Conservation (phyloP, 2,329 filamentous ascomycete species). For the Phyllachora maydis region DNA sequence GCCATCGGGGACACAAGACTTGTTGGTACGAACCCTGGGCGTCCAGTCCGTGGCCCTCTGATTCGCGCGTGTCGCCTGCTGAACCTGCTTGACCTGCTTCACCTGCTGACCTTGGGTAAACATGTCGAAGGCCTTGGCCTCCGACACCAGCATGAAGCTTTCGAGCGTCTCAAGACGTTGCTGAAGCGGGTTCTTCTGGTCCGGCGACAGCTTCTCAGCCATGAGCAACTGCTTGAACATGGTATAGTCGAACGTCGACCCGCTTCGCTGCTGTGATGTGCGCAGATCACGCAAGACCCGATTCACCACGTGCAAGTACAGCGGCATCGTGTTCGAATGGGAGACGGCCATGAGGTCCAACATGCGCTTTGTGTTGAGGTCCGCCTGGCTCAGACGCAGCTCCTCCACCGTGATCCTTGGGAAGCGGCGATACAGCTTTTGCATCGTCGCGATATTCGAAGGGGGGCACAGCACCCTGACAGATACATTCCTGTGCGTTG, state of each 20-base stretch:
- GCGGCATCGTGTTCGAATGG: slow-evolving; percentile 17
- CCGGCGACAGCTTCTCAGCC: slow-evolving; percentile 18
- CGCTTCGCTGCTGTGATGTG: slow-evolving; percentile 16
- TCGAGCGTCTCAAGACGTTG: slow-evolving; percentile 42
- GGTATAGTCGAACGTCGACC: slow-evolving; percentile 23
- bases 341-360: slow-evolving; percentile 36
- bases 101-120: slow-evolving; percentile 1
- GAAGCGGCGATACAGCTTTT: slow-evolving; percentile 19
- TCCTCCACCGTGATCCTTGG: slow-evolving; percentile 23
- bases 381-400: slow-evolving; percentile 24
- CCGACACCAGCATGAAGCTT: slow-evolving; percentile 29
- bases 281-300: slow-evolving; percentile 36
- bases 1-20: not conserved
- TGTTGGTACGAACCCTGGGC: slow-evolving; percentile 6
- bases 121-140: slow-evolving; percentile 6
- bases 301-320: slow-evolving; percentile 35
- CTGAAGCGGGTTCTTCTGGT: slow-evolving; percentile 31
- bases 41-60: slow-evolving; percentile 10
- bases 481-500: slow-evolving; percentile 17
- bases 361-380: slow-evolving; percentile 37
- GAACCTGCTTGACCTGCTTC: not conserved
- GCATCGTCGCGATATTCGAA: slow-evolving; percentile 23
- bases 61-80: not conserved
- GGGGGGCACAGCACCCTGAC: slow-evolving; percentile 33
- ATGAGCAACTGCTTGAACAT: slow-evolving; percentile 19